Base-by-base conservation (phyloP, 805 yeast genomes). In the Kluyveromyces aestuarii region DNA sequence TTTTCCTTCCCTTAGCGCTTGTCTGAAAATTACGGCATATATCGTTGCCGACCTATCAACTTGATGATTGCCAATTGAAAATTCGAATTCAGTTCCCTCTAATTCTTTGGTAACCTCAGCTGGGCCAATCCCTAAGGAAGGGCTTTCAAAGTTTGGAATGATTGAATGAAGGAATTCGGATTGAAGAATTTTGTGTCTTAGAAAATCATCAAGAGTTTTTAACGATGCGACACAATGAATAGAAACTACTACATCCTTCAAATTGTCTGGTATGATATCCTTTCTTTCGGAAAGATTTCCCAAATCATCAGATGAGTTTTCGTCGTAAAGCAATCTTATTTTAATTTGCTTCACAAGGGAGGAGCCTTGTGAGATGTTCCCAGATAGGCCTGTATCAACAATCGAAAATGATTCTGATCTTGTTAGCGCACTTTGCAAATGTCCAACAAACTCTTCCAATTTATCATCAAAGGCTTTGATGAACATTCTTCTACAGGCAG, bases 391-490 rank as follows among this genome's bases (percentile, higher is more conserved):
- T 48, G 67, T 66, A 11, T 68, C 68, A 11, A 69, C 62, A 16
- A 88, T 78, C 39, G 80, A 84, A 61, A 88, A 86, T 0, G 82
- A 70, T 61, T 89, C 96, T 0, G 80, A 72, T 55, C 95, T 73
- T 1, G 87, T 79, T 19, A 88, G 64, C 0, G 87, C 79, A 48
- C 85, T 89, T 52, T 87, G 93, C 16, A 88, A 67, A 51, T 81
- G 79, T 5, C 67, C 64, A 1, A 87, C 74, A 19, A 87, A 66
- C 2, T 70, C 57, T 6, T 67, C 67, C 40, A 80, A 58, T 2
- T 58, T 61, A 27, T 67, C 71, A 6, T 57, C 54, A 55, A 65
- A 61, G 40, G 68, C 63, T 45, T 65, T 57, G 35, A 73, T 58
- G 53, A 86, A 81, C 2, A 81, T 68, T 19, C 55, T 58, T 52